Evolutionary conservation across 2,329 filamentous ascomycete species (phyloP), one percentile per base, ranked within the genome.

Genomic region (Pseudogymnoascus sp.): DNA sequence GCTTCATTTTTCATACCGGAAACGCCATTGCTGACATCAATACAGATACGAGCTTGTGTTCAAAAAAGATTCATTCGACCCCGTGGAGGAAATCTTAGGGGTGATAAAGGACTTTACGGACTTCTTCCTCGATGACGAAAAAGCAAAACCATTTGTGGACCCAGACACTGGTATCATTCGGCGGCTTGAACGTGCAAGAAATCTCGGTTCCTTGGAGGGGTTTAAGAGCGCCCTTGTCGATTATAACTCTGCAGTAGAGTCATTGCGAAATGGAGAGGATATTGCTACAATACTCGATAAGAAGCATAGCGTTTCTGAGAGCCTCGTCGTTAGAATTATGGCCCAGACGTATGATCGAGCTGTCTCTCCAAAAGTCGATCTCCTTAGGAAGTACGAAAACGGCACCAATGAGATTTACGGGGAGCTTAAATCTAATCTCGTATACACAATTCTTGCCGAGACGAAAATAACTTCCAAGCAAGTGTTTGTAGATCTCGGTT

Each of bases 351-450:
- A 97, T 77, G 87, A 93, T 70, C 90, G 95, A 61, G 96, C 91
- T 4, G 95, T 99, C 6, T 95, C 93, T 1, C 93, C 91, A 5
- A 86, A 89, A 66, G 91, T 96, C 23, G 90, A 96, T 67, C 84
- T 88, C 8, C 84, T 97, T 11, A 86, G 86, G 64, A 87, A 90
- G 70, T 97, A 97, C 74, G 86, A 95, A 72, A 91, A 92, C 72
- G 93, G 93, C 69, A 91, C 90, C 68, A 91, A 96, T 75, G 93
- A 96, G 69, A 90, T 96, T 40, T 99, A 99, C 73, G 95, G 95
- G 72, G 95, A 99, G 75, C 84, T 99, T 26, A 81, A 95, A 31
- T 89, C 92, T 18, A 86, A 87, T 1, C 96, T 99, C 72, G 84
- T 95, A 67, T 89, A 88, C 66, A 85, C 87, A 64, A 91, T 97